phyloP scores from a whole-genome alignment of 805 yeast genomes.

The Pichia membranifaciens region DNA sequence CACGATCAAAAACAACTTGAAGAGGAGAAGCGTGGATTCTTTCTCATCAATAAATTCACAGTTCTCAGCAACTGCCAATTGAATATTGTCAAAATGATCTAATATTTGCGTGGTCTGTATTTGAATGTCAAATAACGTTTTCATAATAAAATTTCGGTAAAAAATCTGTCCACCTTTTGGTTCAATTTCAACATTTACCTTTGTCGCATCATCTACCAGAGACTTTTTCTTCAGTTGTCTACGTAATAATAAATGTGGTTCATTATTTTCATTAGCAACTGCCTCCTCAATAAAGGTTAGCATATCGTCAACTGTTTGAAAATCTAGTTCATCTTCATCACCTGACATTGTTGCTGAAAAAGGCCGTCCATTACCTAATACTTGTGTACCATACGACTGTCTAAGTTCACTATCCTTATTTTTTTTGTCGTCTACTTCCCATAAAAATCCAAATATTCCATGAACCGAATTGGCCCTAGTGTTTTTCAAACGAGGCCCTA shows the following conservation, averaged over 20 bases:
- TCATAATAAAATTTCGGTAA: constrained; percentile 26
- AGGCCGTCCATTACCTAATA: no score
- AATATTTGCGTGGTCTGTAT: constrained; percentile 53
- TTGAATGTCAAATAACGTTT: constrained; percentile 72
- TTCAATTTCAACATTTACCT: no score
- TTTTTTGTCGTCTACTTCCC: constrained; percentile 18
- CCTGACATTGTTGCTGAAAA: no score
- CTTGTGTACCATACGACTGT: no score
- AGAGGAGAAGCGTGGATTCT: constrained; percentile 54
- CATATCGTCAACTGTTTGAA: constrained; percentile 7
- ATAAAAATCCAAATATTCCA: constrained; percentile 34
- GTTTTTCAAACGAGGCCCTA: constrained; percentile 39
- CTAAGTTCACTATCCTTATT: constrained; percentile 10
- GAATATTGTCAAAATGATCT: constrained; percentile 43
- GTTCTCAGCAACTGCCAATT: constrained; percentile 51
- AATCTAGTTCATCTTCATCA: constrained; percentile 5
- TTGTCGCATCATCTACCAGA: no score
- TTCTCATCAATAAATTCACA: constrained; percentile 70
- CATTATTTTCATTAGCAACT: background rate
- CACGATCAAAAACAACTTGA: constrained; percentile 36
- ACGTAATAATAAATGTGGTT: no score
- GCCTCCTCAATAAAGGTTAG: background rate
- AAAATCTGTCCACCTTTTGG: constrained; percentile 28
- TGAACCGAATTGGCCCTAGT: constrained; percentile 30
- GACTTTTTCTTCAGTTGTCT: no score